Evolutionary conservation across 768 basidiomycete genomes (phyloP), one percentile per base, ranked within the genome.

Genomic region (Xerocomus brunneocitrinus): DNA sequence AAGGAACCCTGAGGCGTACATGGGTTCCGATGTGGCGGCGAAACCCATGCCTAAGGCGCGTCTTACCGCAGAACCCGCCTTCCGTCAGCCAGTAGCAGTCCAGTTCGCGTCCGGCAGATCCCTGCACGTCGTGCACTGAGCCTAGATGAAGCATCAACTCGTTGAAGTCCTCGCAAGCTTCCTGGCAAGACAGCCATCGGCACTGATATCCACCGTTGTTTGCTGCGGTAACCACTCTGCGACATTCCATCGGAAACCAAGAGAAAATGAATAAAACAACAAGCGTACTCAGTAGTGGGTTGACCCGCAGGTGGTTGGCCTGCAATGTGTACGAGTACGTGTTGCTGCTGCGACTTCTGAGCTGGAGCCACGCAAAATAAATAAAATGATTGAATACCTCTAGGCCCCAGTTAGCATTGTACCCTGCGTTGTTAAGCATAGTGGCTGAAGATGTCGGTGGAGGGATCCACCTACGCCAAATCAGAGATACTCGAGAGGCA

Each of bases 91-190:
- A 46, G 13, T 10, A n/a, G 22, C 51, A 52, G 16, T 2, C 7
- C 9, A 52, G 32, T 12, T 1, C 3, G 27, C 25, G 43, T 3
- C 0, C 2, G 12, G 8, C 43, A 7, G 28, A 0, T 5, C 50
- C 50, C 3, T 14, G 43, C 5, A 62, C 48, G 0, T 27, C 56
- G 3, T 64, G 63, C 0, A 2, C 19, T 2, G 0, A 0, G 4
- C 28, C 30, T 0, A 51, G 1, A 22, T 64, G 63, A 7, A 6
- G 2, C 3, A 65, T 49, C 31, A 64, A 31, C 0, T 40, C 35
- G 4, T 49, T 4, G 8, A 62, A 59, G 2, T 19, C 19, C 3
- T 5, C 1, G n/a, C 44, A 62, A 5, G 0, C 2, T 5, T 47
- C 2, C 14, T 16, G 8, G 47, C 47, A 47, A 16, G 5, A 2